These are phyloP conservation scores for Alternaria viburni DNA, from an alignment of 2,329 filamentous ascomycete genomes.

Conservation along the genomic window DNA sequence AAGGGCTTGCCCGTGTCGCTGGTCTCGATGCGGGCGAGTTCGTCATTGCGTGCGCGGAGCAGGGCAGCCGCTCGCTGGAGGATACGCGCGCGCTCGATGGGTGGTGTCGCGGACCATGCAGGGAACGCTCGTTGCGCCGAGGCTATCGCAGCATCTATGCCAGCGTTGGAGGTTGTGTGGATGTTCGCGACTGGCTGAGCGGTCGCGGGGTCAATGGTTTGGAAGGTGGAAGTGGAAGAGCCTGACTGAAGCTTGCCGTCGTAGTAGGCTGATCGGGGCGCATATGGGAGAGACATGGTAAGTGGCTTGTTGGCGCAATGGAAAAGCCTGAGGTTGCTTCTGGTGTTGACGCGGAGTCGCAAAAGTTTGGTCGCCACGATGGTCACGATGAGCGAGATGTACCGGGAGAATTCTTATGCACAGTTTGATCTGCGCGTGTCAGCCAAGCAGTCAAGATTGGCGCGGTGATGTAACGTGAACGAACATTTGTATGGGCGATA, in stretches of 20 bases:
- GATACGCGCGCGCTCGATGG: conserved; percentile 76
- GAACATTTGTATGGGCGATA: conserved; percentile 1
- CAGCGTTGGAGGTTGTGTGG: conserved; percentile 68
- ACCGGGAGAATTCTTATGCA: neutral
- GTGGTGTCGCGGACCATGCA: conserved; percentile 76
- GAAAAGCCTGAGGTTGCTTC: neutral
- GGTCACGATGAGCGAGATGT: conserved; percentile 1
- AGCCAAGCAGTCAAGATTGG: neutral
- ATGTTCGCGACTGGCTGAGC: conserved; percentile 72
- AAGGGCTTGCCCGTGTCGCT: conserved; percentile 86
- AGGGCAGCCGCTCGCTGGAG: conserved; percentile 77
- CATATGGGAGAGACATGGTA: conserved; percentile 51
- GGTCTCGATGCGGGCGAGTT: conserved; percentile 79
- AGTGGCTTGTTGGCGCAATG: conserved; percentile 3
- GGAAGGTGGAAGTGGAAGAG: conserved; percentile 68
- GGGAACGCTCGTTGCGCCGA: conserved; percentile 76
- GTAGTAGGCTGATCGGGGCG: conserved; percentile 73
- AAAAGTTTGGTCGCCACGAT: neutral
- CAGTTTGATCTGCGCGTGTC: neutral
- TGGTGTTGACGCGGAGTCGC: neutral
- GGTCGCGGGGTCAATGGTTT: conserved; percentile 76
- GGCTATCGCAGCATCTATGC: conserved; percentile 74
- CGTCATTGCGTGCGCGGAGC: conserved; percentile 77
- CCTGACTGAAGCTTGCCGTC: conserved; percentile 71
- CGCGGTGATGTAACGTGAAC: conserved; percentile 3